Evolutionary conservation across 108 stramenopile species (phyloP), one percentile per base, ranked within the genome.

Genomic region (Cyclotella choctawhatcheeana): DNA sequence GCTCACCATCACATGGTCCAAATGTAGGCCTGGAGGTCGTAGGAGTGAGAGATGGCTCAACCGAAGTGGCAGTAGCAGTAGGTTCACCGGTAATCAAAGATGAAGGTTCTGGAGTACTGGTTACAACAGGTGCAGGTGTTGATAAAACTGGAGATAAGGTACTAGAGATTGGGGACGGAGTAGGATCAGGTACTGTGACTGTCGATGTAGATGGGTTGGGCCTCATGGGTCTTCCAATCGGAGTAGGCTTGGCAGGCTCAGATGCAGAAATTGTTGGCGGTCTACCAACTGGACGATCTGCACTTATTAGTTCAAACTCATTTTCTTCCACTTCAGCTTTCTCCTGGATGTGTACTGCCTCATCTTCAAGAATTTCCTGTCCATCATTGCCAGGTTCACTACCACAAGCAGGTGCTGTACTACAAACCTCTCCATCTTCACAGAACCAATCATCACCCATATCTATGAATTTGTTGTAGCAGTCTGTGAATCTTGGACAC

Each of bases 401-500:
- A 18, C 58, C 65, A 32, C 77, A 78, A 30, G 26, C 58, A 32
- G 69, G 43, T 25, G 58, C 48, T 2, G 33, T 33, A 1, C 64
- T 58, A 61, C 77, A 78, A 8, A 47, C 34, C 44, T 58, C 56
- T 34, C 35, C 35, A 55, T 78, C 70, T 10, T 54, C 47, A 52
- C 77, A 78, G 43, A 71, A 78, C 59, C 69, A 78, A 52, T 78
- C 64, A 51, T 78, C 77, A 22, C 70, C 77, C 58, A 65, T 64
- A 43, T 78, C 47, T 34, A 78, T 78, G 21, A 66, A 52, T 60
- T 50, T 17, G 59, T 78, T 78, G 22, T 58, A 78, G 25, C 77
- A 78, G 21, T 59, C 44, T 26, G 29, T 54, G 54, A 71, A 80
- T 40, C 44, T 43, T 33, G 52, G 61, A 43, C 79, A 73, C 56